Base-by-base conservation (phyloP, 2,329 filamentous ascomycete genomes). In the Fusarium euwallaceae region DNA sequence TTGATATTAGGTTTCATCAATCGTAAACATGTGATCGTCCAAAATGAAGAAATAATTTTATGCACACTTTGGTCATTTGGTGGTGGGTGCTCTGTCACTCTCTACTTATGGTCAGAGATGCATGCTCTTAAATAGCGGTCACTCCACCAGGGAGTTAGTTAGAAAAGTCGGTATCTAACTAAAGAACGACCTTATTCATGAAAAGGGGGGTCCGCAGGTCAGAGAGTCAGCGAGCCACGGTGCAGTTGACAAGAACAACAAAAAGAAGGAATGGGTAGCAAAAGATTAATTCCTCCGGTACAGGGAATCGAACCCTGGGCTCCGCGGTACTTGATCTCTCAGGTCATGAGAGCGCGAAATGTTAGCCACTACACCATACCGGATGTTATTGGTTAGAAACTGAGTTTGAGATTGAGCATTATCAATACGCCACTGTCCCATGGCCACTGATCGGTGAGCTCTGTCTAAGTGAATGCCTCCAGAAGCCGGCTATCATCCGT, bases 281-380 rank as follows among this genome's bases (percentile, higher is more conserved):
- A 45, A 45, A 45, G 20, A 16, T 5, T 16, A 45, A 14, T 1
- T 5, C 4, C 43, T 48, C 43, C 43, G 43, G 43, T 48, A 48
- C 43, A 48, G 43, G 43, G 43, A 48, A 48, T 48, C 43, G 43
- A 48, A 48, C 43, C 43, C 43, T 48, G 43, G 43, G 43, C 43
- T 48, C 43, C 43, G 43, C 43, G 43, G 43, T 27, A 17, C 43
- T 48, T 48, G 6, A 14, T 53, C 48, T 20, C 48, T 53, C 48
- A 32, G 11, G 27, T 53, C 17, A 12, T 59, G 56, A 59, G 56
- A 59, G 56, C 34, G 45, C 36, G 58, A 67, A 62, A 67, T 65
- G 53, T 65, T 64, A 67, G 53, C 61, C 66, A 64, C 66, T 64
- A 68, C 53, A 68, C 66, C 61, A 68, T 68, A 67, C 66, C 60